Percentiles rank a stretch among this genome's conserved stretches.
Evolutionary conservation across 106 monocot species (phyloP).

Genomic region (Allium sativum): DNA sequence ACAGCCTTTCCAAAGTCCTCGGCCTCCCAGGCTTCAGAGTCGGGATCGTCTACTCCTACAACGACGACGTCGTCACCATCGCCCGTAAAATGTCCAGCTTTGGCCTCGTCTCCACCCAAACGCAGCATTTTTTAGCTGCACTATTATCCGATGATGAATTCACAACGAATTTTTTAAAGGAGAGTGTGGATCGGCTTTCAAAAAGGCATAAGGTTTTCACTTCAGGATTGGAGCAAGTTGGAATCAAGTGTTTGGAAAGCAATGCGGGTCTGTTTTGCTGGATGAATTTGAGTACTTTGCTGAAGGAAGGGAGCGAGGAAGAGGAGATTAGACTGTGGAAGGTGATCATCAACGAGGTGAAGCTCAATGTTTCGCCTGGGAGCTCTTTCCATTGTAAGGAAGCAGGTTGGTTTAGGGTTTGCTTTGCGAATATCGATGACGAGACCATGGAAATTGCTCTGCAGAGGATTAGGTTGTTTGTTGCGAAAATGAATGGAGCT

Average conservation of each 20-base stretch:
- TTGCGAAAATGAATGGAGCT: not conserved
- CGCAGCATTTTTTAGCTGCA: slow-evolving; percentile 37
- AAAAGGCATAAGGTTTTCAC: slow-evolving; percentile 27
- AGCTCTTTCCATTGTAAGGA: slow-evolving; percentile 54
- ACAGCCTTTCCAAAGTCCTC: slow-evolving; percentile 68
- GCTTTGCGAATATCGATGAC: slow-evolving; percentile 64
- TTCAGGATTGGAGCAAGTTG: slow-evolving; percentile 13
- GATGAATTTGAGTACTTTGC: slow-evolving; percentile 55
- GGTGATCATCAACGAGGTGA: slow-evolving; percentile 40
- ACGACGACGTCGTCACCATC: slow-evolving; percentile 38
- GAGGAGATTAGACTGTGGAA: slow-evolving; percentile 48
- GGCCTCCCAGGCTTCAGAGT: slow-evolving; percentile 70
- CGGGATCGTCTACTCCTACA: slow-evolving; percentile 68
- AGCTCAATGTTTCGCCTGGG: slow-evolving; percentile 71
- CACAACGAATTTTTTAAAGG: slow-evolving; percentile 19
- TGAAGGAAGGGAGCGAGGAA: slow-evolving; percentile 25
- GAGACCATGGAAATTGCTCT: slow-evolving; percentile 45
- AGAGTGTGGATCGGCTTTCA: slow-evolving; percentile 21
- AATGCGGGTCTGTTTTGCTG: slow-evolving; percentile 64
- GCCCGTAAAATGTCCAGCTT: slow-evolving; percentile 69
- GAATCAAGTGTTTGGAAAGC: slow-evolving; percentile 34
- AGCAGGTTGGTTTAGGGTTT: slow-evolving; percentile 78
- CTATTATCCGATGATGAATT: slow-evolving; percentile 51
- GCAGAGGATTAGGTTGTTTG: slow-evolving; percentile 34
- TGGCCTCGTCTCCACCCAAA: slow-evolving; percentile 64